These are phyloP conservation scores for Podila verticillata DNA, from an alignment of 192 early-diverging fungal species.

Conservation along the genomic window DNA sequence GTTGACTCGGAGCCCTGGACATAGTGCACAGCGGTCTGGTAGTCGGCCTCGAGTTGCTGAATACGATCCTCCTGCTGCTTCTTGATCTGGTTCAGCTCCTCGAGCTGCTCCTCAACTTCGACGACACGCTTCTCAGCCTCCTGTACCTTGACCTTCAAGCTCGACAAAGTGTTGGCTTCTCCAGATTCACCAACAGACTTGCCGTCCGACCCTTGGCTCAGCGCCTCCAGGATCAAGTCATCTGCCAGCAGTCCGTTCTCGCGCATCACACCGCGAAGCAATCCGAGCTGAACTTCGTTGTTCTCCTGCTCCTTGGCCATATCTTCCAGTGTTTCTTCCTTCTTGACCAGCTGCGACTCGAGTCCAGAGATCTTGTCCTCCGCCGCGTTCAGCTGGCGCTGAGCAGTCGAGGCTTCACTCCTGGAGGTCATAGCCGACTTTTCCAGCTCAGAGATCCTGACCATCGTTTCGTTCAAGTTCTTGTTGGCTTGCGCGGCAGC, in stretches of 20 bases:
- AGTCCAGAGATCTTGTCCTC: conserved; percentile 54
- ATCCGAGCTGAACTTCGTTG: conserved; percentile 60
- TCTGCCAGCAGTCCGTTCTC: conserved; percentile 59
- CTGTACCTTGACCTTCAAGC: conserved; percentile 24
- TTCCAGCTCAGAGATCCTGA: conserved; percentile 59
- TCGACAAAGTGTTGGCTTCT: conserved; percentile 13
- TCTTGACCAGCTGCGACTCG: conserved; percentile 50
- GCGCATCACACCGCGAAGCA: conserved; percentile 59
- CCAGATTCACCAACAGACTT: neutral
- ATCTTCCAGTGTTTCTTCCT: conserved; percentile 55
- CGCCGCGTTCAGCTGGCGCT: conserved; percentile 49
- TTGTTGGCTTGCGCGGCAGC: conserved; percentile 47
- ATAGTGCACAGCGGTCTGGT: conserved; percentile 52
- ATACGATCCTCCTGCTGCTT: conserved; percentile 40
- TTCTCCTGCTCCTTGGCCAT: conserved; percentile 63
- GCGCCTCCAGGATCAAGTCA: conserved; percentile 44
- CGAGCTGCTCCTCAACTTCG: conserved; percentile 26
- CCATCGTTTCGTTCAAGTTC: conserved; percentile 50
- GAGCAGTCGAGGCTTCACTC: conserved; percentile 48
- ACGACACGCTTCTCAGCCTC: conserved; percentile 32
- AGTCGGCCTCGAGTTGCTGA: conserved; percentile 55
- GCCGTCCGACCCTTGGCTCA: conserved; percentile 21
- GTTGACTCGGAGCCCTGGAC: conserved; percentile 52
- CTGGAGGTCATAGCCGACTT: conserved; percentile 53
- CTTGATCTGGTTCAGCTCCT: conserved; percentile 25